Conservation (phyloP, 176 grass and related monocot species). For the Phragmites australis region DNA sequence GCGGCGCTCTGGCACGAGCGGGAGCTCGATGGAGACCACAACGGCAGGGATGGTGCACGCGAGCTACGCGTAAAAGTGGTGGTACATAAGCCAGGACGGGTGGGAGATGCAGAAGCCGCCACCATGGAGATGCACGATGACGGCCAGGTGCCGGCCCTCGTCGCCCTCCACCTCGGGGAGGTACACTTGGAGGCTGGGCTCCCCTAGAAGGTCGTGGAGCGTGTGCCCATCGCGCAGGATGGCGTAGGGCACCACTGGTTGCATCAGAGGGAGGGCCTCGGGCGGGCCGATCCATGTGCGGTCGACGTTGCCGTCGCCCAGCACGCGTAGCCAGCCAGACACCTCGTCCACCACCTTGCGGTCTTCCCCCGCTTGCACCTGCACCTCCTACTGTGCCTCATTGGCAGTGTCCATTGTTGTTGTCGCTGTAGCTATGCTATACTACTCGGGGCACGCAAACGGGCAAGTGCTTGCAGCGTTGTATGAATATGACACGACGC, state of each 20-base stretch:
- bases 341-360: conserved; percentile 73
- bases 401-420: not conserved
- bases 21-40: conserved; percentile 66
- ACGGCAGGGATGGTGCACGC: conserved; percentile 50
- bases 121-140: conserved; percentile 73
- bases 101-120: conserved; percentile 90
- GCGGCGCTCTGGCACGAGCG: conserved; percentile 66
- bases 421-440: not conserved
- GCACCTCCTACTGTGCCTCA: not conserved
- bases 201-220: conserved; percentile 71
- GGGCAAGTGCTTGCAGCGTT: not conserved
- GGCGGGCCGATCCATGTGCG: conserved; percentile 76
- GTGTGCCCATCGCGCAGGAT: conserved; percentile 58
- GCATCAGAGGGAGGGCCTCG: conserved; percentile 68
- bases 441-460: not conserved
- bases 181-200: conserved; percentile 65
- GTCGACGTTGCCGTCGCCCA: conserved; percentile 75
- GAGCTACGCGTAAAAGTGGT: conserved; percentile 77
- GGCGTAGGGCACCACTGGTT: conserved; percentile 51
- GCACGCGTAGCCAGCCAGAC: conserved; percentile 67
- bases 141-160: conserved; percentile 24
- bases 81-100: conserved; percentile 77
- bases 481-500: not conserved
- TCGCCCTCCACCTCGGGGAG: conserved; percentile 23
- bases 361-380: not conserved